Evolutionary conservation across 768 basidiomycete species (phyloP).

Genomic region (Rhodotorula toruloides): DNA sequence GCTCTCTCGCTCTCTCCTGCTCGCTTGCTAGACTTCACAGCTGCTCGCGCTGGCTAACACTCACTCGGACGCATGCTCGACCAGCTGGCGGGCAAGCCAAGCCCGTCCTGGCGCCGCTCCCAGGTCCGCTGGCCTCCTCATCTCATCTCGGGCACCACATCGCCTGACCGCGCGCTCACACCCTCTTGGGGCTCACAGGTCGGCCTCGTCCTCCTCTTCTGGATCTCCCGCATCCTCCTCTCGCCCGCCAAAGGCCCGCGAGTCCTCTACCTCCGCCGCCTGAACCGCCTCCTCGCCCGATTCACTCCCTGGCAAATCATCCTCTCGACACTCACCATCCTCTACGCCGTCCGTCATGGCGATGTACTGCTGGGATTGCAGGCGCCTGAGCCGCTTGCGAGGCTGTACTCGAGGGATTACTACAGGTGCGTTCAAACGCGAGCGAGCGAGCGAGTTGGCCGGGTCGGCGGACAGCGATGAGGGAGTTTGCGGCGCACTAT

Average conservation of each 20-base stretch:
- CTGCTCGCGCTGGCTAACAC: too few species aligned
- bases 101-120: slow-evolving; percentile 60
- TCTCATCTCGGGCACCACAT: not conserved
- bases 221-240: slow-evolving; percentile 71
- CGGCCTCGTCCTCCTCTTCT: slow-evolving; percentile 83
- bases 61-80: slow-evolving; percentile 71
- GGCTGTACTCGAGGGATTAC: slow-evolving; percentile 51
- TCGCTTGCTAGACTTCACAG: too few species aligned
- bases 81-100: slow-evolving; percentile 81
- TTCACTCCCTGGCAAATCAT: slow-evolving; percentile 98
- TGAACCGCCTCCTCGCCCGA: slow-evolving; percentile 47
- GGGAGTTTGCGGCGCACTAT: too few species aligned
- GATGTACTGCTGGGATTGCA: slow-evolving; percentile 39
- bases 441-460: not conserved
- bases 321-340: slow-evolving; percentile 70
- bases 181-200: slow-evolving; percentile 54
- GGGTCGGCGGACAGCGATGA: too few species aligned
- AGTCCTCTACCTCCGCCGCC: slow-evolving; percentile 48
- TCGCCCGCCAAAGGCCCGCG: slow-evolving; percentile 64
- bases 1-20: too few species aligned
- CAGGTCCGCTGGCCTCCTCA: slow-evolving; percentile 9
- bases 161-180: not conserved
- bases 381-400: slow-evolving; percentile 91
- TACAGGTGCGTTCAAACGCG: slow-evolving; percentile 20
- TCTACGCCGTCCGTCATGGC: slow-evolving; percentile 56